These are phyloP conservation scores for Podospora conica DNA, from an alignment of 495 filamentous ascomycete genomes.

Conservation along the genomic window DNA sequence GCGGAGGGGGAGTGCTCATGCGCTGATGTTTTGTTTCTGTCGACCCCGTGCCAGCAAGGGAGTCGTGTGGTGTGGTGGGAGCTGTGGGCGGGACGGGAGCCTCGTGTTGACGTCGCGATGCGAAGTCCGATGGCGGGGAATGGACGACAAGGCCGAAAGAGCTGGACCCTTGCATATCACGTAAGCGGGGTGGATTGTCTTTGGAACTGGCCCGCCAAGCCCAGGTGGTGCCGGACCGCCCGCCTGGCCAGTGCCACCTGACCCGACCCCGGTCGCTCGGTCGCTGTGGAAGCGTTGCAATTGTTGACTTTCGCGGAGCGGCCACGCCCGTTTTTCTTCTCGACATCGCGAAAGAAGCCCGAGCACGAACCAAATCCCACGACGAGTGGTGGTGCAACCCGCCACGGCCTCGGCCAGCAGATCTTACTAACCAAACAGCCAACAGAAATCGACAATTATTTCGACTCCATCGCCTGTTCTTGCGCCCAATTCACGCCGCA, in stretches of 20 bases:
- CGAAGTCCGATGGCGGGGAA: constrained; percentile 19
- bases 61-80: neutral
- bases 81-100: neutral
- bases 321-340: constrained; percentile 7
- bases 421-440: constrained; percentile 22
- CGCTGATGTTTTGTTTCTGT: neutral
- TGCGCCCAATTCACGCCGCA: constrained; percentile 2
- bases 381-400: constrained; percentile 2
- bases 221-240: constrained; percentile 6
- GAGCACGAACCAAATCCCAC: neutral
- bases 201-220: neutral
- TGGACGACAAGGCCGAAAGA: neutral
- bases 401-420: constrained; percentile 18
- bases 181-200: neutral
- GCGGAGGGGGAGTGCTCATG: neutral
- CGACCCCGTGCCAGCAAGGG: constrained; percentile 1
- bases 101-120: constrained; percentile 2
- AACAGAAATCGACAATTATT: neutral
- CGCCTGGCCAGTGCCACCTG: neutral
- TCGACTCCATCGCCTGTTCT: neutral
- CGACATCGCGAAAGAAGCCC: constrained; percentile 5
- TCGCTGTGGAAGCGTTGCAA: constrained; percentile 11
- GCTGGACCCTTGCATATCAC: neutral
- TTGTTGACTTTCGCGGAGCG: constrained; percentile 1
- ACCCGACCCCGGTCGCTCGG: neutral